Conservation (phyloP, 176 grass and related monocot species). For the Avena insularis region DNA sequence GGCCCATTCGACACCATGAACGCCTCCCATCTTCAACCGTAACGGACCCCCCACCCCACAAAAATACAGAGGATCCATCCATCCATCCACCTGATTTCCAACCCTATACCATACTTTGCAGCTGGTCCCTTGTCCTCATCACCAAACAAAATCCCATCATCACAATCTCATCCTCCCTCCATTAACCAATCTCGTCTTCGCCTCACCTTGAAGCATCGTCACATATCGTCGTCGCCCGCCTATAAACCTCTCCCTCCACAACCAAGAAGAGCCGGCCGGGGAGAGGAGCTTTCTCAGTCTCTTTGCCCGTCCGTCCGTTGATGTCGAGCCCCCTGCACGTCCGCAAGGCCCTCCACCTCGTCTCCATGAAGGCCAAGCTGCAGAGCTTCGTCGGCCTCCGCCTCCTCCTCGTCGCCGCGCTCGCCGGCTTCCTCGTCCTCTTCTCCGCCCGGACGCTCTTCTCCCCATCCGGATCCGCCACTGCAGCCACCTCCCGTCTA, state of each 20-base stretch:
- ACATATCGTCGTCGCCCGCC: background rate
- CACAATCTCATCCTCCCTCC: background rate
- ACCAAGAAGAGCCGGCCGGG: background rate
- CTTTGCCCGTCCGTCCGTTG: background rate
- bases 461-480: background rate
- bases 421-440: slow-evolving; percentile 41
- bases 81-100: background rate
- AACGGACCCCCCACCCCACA: background rate
- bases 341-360: slow-evolving; percentile 54
- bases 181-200: slow-evolving; percentile 3
- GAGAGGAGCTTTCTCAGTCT: background rate
- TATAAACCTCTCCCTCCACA: background rate
- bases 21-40: background rate
- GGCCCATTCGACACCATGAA: background rate
- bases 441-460: slow-evolving; percentile 46
- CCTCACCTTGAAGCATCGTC: slow-evolving; percentile 12
- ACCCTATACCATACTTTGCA: slow-evolving; percentile 8
- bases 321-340: slow-evolving; percentile 56
- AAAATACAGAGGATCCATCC: background rate
- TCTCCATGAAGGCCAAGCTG: slow-evolving; percentile 52
- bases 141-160: slow-evolving; percentile 21
- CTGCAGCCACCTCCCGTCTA: background rate
- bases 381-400: slow-evolving; percentile 36
- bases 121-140: slow-evolving; percentile 6
- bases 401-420: slow-evolving; percentile 38